A percentile compares a stretch with the other conserved stretches of the same genome.
Conservation (phyloP, 345 rosid genomes). For the Nephelium lappaceum region DNA sequence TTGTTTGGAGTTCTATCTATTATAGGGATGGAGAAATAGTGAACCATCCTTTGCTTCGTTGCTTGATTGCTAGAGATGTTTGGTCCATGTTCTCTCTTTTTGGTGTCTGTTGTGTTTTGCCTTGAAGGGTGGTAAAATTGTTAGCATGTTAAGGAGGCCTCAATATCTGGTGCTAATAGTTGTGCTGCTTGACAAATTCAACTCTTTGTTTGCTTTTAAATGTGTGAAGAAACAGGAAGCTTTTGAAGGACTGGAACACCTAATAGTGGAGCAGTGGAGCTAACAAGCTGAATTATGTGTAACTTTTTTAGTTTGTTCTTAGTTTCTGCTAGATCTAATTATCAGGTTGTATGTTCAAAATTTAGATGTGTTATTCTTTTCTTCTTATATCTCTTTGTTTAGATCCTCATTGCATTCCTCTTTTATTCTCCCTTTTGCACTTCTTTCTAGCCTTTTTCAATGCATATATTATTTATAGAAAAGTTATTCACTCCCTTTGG, state of each 20-base stretch:
- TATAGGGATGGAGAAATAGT: neutral
- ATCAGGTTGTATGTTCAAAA: neutral
- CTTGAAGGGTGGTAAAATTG: slow-evolving; percentile 5
- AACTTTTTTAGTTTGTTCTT: neutral
- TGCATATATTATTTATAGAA: neutral
- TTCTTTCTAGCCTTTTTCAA: neutral
- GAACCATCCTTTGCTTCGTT: neutral
- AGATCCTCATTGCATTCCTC: neutral
- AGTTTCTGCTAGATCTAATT: neutral
- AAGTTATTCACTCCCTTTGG: neutral
- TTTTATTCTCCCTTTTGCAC: neutral
- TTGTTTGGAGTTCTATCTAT: neutral
- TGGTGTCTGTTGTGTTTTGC: neutral
- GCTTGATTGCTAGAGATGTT: neutral
- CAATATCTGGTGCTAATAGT: neutral
- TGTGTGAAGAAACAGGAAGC: neutral
- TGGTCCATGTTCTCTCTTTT: neutral
- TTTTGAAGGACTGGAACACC: neutral
- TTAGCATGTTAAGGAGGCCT: neutral
- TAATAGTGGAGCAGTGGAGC: neutral
- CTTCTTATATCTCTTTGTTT: too few species aligned
- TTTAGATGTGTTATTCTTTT: neutral
- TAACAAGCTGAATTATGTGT: neutral
- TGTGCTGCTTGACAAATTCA: neutral
- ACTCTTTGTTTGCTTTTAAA: neutral